Base-by-base conservation (phyloP, 257 asterid genomes). In the Solanum gandarillasii region DNA sequence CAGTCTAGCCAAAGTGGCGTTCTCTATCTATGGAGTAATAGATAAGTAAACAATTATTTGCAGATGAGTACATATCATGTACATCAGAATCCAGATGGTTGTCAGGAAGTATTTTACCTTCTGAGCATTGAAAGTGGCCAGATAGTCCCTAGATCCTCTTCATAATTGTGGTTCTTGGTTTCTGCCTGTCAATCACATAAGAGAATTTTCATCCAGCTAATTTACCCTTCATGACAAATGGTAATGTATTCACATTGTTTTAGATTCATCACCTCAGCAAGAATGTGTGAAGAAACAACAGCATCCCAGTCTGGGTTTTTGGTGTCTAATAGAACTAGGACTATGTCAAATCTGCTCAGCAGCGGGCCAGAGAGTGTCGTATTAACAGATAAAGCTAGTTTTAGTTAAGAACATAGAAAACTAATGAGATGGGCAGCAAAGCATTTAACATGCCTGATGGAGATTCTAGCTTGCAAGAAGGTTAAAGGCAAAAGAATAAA, bases 341-440 rank as follows among this genome's bases (percentile, higher is more conserved):
- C 99, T 88, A 96, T 97, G 88, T 97, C 99, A 87, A 97, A 97
- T 91, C 99, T 95, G 95, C 99, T 97, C 41, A 95, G 90, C 89
- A 97, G 88, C 36, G 99, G 99, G 72, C 99, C 99, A 87, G 99
- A 97, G 90, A 97, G 98, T 12, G 99, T 93, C 75, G 99, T 95
- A 87, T 97, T 97, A 92, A 97, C 99, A 41, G 98, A 95, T 82
- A 97, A 93, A 76, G 98, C 99, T 97, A 92, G 89, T 43, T 79
- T 43, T 87, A 39, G 93, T 91, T 91, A 91, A 93, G 90, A 91
- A 93, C 90, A 89, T 65, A 70, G 72, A 48, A 74, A 71, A 84
- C 65, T n/a, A 72, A 55, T 41, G 81, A 73, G 72, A 88, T 74
- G 9, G 43, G 84, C 70, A 74, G 72, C 88, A 70, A 36, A 74